Percentiles rank a stretch among this genome's conserved stretches.
These are phyloP conservation scores for Candida gigantensis DNA, from an alignment of 1,139 yeast species.

Conservation along the genomic window DNA sequence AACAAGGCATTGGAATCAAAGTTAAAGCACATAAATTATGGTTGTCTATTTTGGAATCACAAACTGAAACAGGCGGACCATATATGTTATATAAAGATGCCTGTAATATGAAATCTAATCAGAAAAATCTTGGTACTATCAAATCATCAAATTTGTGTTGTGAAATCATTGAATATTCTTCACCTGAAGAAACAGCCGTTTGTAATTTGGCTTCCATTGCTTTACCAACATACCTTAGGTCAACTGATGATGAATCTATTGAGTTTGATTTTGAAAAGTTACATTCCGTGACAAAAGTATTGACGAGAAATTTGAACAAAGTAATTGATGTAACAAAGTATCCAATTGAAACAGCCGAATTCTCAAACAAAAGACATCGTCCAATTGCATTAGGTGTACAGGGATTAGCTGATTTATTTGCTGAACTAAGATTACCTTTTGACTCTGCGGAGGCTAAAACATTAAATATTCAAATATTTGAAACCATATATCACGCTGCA, in stretches of 20 bases:
- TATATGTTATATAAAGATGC: conserved; percentile 60
- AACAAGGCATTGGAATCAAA: conserved; percentile 36
- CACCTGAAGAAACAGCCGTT: conserved; percentile 57
- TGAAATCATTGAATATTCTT: conserved; percentile 57
- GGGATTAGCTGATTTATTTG: conserved; percentile 86
- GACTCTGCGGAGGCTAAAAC: conserved; percentile 72
- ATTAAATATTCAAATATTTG: conserved; percentile 79
- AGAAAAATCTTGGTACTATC: conserved; percentile 55
- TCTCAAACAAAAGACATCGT: conserved; percentile 73
- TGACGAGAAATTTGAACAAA: conserved; percentile 71
- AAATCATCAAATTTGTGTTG: conserved; percentile 61
- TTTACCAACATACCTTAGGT: conserved; percentile 43
- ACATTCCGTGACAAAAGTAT: conserved; percentile 72
- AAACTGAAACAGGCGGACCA: conserved; percentile 63
- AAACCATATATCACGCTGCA: conserved; percentile 87
- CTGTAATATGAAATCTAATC: conserved; percentile 55
- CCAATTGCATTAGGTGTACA: conserved; percentile 91
- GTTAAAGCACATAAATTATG: conserved; percentile 56
- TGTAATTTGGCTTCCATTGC: conserved; percentile 58
- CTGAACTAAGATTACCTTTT: conserved; percentile 75
- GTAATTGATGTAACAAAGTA: conserved; percentile 79
- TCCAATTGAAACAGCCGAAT: conserved; percentile 71
- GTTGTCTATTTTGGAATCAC: conserved; percentile 54
- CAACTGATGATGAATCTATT: conserved; percentile 41
- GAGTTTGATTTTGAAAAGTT: conserved; percentile 69